A percentile compares a stretch with the other conserved stretches of the same genome.
Evolutionary conservation across 169 alveolate genomes (phyloP).

Genomic region (Plasmodium inui): DNA sequence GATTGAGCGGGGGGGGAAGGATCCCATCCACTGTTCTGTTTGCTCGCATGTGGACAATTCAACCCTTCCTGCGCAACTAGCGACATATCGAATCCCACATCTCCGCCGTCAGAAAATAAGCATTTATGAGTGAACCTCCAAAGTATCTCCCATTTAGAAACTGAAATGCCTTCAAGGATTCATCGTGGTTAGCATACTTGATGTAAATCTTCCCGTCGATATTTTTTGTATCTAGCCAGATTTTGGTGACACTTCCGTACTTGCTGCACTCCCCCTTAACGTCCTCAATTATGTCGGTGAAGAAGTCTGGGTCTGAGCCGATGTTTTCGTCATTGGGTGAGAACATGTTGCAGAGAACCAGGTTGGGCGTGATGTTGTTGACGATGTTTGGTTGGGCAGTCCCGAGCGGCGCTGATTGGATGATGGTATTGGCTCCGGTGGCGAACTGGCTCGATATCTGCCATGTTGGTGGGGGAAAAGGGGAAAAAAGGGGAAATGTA

Average conservation of each 20-base stretch:
- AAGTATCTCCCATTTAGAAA: constrained; percentile 88
- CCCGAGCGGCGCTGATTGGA: not conserved
- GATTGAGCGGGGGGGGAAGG: not conserved
- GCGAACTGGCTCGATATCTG: not conserved
- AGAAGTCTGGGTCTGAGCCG: constrained; percentile 85
- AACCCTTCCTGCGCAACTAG: not conserved
- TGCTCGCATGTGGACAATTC: not conserved
- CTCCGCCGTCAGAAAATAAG: constrained; percentile 80
- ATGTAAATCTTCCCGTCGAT: constrained; percentile 90
- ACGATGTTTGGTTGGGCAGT: not conserved
- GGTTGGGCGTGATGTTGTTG: constrained; percentile 76
- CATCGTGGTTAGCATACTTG: constrained; percentile 78
- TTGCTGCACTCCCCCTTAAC: constrained; percentile 91
- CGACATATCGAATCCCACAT: constrained; percentile 75
- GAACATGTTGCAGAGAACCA: constrained; percentile 89
- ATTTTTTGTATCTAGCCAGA: constrained; percentile 82
- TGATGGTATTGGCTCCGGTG: not conserved
- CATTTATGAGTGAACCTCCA: constrained; percentile 89
- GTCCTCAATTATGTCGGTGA: constrained; percentile 90
- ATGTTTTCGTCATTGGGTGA: constrained; percentile 82
- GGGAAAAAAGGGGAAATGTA: not conserved
- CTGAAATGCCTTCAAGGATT: constrained; percentile 84
- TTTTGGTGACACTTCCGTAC: constrained; percentile 87
- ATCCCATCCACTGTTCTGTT: not conserved
- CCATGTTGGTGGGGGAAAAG: not conserved